A percentile compares a stretch with the other conserved stretches of the same genome.
phyloP scores from a whole-genome alignment of 2,329 filamentous ascomycete species.

The Cladosporium sp. region DNA sequence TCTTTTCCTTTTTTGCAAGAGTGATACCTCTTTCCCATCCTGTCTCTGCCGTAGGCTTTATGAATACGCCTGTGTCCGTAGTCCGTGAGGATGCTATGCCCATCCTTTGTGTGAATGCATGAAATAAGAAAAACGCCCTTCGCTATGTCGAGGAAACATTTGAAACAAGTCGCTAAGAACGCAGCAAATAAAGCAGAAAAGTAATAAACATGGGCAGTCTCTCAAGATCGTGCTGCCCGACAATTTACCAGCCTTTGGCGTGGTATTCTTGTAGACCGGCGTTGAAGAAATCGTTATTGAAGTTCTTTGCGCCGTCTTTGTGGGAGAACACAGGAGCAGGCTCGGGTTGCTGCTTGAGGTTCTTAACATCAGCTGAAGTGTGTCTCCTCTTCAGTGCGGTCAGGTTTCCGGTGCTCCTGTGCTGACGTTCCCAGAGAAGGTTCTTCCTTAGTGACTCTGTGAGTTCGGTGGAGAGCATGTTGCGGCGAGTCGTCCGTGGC shows the following conservation, averaged over 20 bases:
- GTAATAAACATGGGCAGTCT: conserved; percentile 9
- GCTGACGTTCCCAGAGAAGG: conserved; percentile 91
- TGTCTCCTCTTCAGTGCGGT: conserved; percentile 87
- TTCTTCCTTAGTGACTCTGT: conserved; percentile 90
- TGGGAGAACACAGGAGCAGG: conserved; percentile 51
- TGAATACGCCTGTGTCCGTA: conserved; percentile 12
- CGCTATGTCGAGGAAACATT: conserved; percentile 16
- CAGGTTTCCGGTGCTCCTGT: conserved; percentile 86
- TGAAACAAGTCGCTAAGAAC: conserved; percentile 14
- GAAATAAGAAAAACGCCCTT: conserved; percentile 3
- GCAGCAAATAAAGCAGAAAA: conserved; percentile 15
- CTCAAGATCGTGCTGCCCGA: conserved; percentile 18
- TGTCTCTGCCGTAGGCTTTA: conserved; percentile 7
- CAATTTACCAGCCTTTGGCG: conserved; percentile 77
- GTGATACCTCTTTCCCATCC: conserved; percentile 3
- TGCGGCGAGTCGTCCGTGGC: conserved; percentile 84
- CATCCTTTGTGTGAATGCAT: conserved; percentile 15
- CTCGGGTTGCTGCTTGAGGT: conserved; percentile 69
- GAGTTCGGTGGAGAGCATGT: conserved; percentile 93
- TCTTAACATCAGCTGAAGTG: conserved; percentile 86
- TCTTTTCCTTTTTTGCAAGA: background rate
- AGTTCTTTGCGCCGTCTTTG: conserved; percentile 49
- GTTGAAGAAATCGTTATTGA: conserved; percentile 84
- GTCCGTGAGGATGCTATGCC: conserved; percentile 17
- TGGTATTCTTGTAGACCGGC: conserved; percentile 83